Evolutionary conservation across 305 asterid genomes (phyloP), one percentile per base, ranked within the genome.

Genomic region (Striga hermonthica): DNA sequence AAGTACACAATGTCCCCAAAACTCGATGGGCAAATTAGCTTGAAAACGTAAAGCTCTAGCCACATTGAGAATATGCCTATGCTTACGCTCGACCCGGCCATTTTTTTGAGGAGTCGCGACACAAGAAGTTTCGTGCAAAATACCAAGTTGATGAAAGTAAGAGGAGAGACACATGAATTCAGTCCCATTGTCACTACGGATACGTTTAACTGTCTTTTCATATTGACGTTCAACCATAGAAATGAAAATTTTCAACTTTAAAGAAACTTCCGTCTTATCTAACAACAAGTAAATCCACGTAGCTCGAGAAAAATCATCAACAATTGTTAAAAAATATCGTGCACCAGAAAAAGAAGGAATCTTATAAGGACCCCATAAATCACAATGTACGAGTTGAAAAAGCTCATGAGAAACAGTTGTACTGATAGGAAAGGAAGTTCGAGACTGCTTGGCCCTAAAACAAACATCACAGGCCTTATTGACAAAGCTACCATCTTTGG

Each of bases 391-490:
- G 2, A 50, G 8, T 3, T 12, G 28, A 50, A 50, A 50, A n/a
- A 3, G 4, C 8, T n/a, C 15, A 35, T 0, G 0, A 9, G 66
- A 7, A 16, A 36, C 57, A 65, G 57, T 45, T 1, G 36, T 14
- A 57, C 75, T 71, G 0, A n/a, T 7, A 4, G 45, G 5, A 57
- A 71, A 71, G 4, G 3, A 6, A 0, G 43, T 45, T 3, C 61
- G 7, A 37, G 31, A 15, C 10, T 71, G 66, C 35, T 65, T 59
- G 3, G 64, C 76, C 6, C 57, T 28, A 0, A 15, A 28, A 41
- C 72, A 72, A 11, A 60, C 22, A 48, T 66, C 68, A 52, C 69
- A 72, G 10, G 11, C 9, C 11, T 8, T 58, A 37, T 38, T 37
- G 7, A 22, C 31, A 22, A 22, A 22, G 2, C 31, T 22, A 22